phyloP scores from a whole-genome alignment of 2,329 filamentous ascomycete genomes.

The Ophiostoma fasciatum region DNA sequence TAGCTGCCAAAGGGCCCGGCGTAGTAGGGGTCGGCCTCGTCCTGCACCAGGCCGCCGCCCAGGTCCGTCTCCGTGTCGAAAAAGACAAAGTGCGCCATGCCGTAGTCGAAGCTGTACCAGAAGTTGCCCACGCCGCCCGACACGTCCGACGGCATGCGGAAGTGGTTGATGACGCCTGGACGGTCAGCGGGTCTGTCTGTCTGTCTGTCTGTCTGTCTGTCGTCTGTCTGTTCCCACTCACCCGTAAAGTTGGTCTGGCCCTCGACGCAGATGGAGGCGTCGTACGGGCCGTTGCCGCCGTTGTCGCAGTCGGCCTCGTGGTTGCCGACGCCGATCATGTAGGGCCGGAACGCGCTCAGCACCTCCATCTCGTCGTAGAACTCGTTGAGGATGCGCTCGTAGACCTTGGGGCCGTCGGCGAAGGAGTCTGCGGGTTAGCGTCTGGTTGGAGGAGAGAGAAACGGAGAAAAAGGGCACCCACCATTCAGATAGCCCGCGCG shows the following conservation, averaged over 20 bases:
- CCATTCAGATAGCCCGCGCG: conserved; percentile 19
- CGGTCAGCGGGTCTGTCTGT: no score
- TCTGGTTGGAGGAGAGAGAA: neutral
- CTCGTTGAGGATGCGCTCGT: conserved; percentile 35
- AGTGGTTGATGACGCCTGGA: conserved; percentile 10
- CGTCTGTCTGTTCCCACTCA: no score
- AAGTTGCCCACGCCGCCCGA: conserved; percentile 11
- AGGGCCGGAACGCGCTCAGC: conserved; percentile 27
- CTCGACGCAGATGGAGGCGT: conserved; percentile 12
- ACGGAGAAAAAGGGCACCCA: neutral
- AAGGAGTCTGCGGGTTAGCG: neutral
- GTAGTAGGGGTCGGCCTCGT: conserved; percentile 3
- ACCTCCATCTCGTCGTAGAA: conserved; percentile 32
- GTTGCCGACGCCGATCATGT: conserved; percentile 31
- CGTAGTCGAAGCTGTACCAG: conserved; percentile 13
- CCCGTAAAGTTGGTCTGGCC: conserved; percentile 13
- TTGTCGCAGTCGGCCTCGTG: conserved; percentile 33
- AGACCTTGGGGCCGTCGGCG: conserved; percentile 28
- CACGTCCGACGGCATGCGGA: conserved; percentile 10
- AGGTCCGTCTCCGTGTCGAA: conserved; percentile 11
- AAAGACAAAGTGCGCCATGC: conserved; percentile 9
- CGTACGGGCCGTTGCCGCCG: conserved; percentile 26
- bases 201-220: no score
- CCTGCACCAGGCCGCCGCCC: conserved; percentile 6
- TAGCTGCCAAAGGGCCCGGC: conserved; percentile 2